Evolutionary conservation across 1,284 basidiomycete species (phyloP).

Genomic region (Earliella scabrosa): DNA sequence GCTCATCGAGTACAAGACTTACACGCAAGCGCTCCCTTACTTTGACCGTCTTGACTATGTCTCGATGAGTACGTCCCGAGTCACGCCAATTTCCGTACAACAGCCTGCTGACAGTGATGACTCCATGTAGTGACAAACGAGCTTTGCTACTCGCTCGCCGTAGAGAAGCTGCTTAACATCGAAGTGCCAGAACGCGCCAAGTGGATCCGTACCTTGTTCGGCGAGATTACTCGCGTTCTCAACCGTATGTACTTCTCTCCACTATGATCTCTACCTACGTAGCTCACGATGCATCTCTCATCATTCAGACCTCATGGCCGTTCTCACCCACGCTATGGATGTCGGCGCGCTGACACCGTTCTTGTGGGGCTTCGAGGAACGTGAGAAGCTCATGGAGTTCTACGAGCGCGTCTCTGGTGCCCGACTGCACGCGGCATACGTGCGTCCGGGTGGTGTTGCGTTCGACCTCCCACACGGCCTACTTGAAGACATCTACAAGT

Average conservation of each 20-base stretch:
- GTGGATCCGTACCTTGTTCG: slow-evolving; percentile 98
- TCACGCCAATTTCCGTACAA: not conserved
- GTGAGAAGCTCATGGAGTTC: slow-evolving; percentile 99
- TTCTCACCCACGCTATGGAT: slow-evolving; percentile 95
- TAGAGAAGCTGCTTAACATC: slow-evolving; percentile 98
- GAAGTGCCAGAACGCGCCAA: slow-evolving; percentile 98
- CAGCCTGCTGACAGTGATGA: not conserved
- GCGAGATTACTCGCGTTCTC: slow-evolving; percentile 95
- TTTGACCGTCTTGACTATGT: slow-evolving; percentile 99
- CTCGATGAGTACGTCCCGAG: slow-evolving; percentile 84
- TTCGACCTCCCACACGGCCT: slow-evolving; percentile 97
- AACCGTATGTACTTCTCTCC: slow-evolving; percentile 67
- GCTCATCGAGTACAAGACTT: slow-evolving; percentile 99
- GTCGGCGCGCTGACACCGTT: slow-evolving; percentile 98
- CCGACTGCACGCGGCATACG: slow-evolving; percentile 96
- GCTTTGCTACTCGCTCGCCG: slow-evolving; percentile 94
- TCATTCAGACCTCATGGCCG: slow-evolving; percentile 88
- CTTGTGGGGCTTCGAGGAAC: slow-evolving; percentile 99
- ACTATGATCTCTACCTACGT: not conserved
- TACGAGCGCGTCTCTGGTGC: slow-evolving; percentile 99
- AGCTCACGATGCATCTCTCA: not conserved
- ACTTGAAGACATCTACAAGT: slow-evolving; percentile 96
- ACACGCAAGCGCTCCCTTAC: slow-evolving; percentile 98
- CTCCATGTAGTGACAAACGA: slow-evolving; percentile 86
- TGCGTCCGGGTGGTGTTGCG: slow-evolving; percentile 97